Conservation (phyloP, 2,329 filamentous ascomycete species). For the Westerdykella aurantiaca region DNA sequence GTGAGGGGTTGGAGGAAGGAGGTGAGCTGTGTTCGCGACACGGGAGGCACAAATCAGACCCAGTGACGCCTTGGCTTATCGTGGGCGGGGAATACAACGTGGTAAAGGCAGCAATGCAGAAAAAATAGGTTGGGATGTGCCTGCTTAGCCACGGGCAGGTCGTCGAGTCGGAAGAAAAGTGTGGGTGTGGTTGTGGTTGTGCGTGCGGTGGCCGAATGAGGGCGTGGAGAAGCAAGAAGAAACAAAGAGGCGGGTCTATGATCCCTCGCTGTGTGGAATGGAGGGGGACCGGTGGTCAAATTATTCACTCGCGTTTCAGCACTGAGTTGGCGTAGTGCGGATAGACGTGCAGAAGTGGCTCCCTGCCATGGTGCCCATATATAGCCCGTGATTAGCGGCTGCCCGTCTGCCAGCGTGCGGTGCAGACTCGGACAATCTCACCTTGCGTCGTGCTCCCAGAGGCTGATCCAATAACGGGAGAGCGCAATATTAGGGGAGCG, state of each 20-base stretch:
- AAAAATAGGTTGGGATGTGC: constrained; percentile 28
- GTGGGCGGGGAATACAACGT: constrained; percentile 27
- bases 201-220: constrained; percentile 28
- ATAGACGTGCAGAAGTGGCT: constrained; percentile 30
- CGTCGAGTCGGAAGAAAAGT: constrained; percentile 19
- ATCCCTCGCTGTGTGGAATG: constrained; percentile 26
- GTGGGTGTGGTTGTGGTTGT: constrained; percentile 5
- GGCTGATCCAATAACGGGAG: constrained; percentile 26
- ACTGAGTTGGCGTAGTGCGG: constrained; percentile 34
- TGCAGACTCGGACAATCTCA: constrained; percentile 33
- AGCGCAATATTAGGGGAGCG: constrained; percentile 28
- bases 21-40: constrained; percentile 29
- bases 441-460: constrained; percentile 28
- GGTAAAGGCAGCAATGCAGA: constrained; percentile 39
- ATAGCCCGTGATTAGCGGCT: constrained; percentile 30
- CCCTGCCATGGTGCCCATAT: constrained; percentile 25
- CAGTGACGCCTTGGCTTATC: constrained; percentile 38
- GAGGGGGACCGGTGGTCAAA: constrained; percentile 28
- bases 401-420: constrained; percentile 19
- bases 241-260: constrained; percentile 28
- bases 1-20: constrained; percentile 26
- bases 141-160: constrained; percentile 32
- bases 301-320: constrained; percentile 33
- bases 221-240: constrained; percentile 19
- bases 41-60: constrained; percentile 33